These are phyloP conservation scores for Hyphodiscus sp. DNA, from an alignment of 2,329 filamentous ascomycete species.

Conservation along the genomic window DNA sequence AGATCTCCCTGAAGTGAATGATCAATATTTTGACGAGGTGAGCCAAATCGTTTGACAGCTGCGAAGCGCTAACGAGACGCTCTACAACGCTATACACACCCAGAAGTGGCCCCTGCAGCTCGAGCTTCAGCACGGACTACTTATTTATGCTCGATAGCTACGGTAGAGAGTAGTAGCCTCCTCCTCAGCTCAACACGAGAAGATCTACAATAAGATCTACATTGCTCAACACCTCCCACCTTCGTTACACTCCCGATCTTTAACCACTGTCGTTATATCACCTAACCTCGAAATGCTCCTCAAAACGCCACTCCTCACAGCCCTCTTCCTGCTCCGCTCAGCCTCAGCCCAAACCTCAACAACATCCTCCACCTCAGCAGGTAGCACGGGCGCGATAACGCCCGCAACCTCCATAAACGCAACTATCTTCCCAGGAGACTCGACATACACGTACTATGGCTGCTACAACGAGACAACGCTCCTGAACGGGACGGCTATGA, in stretches of 20 bases:
- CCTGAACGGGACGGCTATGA: constrained; percentile 16
- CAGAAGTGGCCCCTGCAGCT: no score
- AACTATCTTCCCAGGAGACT: constrained; percentile 12
- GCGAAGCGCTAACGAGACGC: no score
- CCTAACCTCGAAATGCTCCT: neutral
- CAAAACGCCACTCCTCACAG: neutral
- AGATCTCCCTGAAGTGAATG: no score
- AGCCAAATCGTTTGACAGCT: no score
- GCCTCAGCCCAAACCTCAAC: neutral
- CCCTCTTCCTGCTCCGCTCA: neutral
- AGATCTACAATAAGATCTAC: no score
- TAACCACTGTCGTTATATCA: neutral
- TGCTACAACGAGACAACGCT: constrained; percentile 35
- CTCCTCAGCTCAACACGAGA: no score
- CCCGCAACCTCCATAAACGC: constrained; percentile 6
- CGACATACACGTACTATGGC: constrained; percentile 28
- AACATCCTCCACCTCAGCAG: neutral
- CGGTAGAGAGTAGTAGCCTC: no score
- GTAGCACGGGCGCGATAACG: neutral
- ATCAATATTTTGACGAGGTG: no score
- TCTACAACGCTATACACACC: no score
- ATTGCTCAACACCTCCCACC: no score
- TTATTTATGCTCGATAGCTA: no score
- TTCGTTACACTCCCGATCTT: neutral
- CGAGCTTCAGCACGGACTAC: no score